Evolutionary conservation across 2,329 filamentous ascomycete genomes (phyloP), one percentile per base, ranked within the genome.

Genomic region (Colletotrichum cordylinicola): DNA sequence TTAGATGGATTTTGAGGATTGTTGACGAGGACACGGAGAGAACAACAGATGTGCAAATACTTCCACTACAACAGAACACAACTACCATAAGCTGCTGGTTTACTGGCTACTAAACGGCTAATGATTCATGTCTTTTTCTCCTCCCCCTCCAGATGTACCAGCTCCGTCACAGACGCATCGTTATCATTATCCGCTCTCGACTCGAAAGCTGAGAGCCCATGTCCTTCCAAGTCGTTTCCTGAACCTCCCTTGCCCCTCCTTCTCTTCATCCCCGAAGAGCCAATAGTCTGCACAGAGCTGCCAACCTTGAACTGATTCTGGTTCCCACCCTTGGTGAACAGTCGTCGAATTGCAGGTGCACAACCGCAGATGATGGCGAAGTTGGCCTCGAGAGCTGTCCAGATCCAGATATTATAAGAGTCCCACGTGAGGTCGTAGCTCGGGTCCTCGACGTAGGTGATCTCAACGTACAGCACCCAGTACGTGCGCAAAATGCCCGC

Each of bases 401-500:
- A 86, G 35, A 85, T 83, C 85, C 85, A 87, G 21, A 87, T 79
- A 16, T 84, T 78, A 61, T 84, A 84, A 1, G 85, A 84, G 9
- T 85, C 78, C 85, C 85, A 87, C 4, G 85, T 87, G 0, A 86
- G 82, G 75, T 87, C 85, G 78, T 84, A 86, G 2, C 83, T 85
- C 13, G 64, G 21, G 39, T 81, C 58, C 35, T 81, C 77, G 8
- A 84, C 82, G 4, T 62, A 64, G 9, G 74, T 48, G 31, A 72
- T 67, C 35, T 70, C 66, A 12, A 86, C 83, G 64, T 81, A 79
- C 66, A 83, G 79, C 24, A 83, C 79, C 81, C 83, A 86, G 73
- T 86, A 86, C 4, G 82, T 81, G 3, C 85, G 81, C 80, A 86
- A 80, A 37, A 81, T 80, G 16, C 82, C 82, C 0, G 84, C 84